These are phyloP conservation scores for Hondaea fermentalgiana DNA, from an alignment of 108 stramenopile species.

Conservation along the genomic window DNA sequence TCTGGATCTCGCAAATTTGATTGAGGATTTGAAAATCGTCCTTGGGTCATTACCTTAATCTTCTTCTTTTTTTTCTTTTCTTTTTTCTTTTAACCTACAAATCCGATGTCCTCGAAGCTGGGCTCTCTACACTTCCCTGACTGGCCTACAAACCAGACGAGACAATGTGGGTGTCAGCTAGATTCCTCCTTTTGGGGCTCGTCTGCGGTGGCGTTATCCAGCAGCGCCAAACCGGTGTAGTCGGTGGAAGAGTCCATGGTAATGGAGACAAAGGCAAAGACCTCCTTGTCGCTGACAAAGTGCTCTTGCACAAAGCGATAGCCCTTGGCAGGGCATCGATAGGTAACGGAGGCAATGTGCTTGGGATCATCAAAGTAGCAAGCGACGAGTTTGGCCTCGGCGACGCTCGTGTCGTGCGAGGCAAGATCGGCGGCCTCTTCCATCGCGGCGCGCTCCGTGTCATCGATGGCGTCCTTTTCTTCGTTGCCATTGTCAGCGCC, in stretches of 20 bases:
- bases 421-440: not conserved
- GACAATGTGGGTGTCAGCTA: too few relatives aligned
- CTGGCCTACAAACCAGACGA: too few relatives aligned
- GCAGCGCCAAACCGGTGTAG: not conserved
- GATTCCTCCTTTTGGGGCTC: not conserved
- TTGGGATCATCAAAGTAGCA: not conserved
- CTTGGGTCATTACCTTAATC: too few relatives aligned
- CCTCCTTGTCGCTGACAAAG: not conserved
- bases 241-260: not conserved
- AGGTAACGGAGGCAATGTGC: not conserved
- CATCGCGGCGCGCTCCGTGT: not conserved
- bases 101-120: too few relatives aligned
- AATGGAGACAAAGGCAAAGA: not conserved
- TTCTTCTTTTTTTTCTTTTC: too few relatives aligned
- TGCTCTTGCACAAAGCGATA: not conserved
- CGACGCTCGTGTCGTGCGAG: not conserved
- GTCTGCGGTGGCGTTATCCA: not conserved
- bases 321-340: not conserved
- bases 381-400: not conserved
- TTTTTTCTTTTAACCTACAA: too few relatives aligned
- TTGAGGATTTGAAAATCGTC: too few relatives aligned
- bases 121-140: too few relatives aligned
- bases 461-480: not conserved
- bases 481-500: not conserved
- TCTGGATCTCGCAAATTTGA: too few relatives aligned